phyloP scores from a whole-genome alignment of 257 asterid genomes.

The Primulina tabacum region DNA sequence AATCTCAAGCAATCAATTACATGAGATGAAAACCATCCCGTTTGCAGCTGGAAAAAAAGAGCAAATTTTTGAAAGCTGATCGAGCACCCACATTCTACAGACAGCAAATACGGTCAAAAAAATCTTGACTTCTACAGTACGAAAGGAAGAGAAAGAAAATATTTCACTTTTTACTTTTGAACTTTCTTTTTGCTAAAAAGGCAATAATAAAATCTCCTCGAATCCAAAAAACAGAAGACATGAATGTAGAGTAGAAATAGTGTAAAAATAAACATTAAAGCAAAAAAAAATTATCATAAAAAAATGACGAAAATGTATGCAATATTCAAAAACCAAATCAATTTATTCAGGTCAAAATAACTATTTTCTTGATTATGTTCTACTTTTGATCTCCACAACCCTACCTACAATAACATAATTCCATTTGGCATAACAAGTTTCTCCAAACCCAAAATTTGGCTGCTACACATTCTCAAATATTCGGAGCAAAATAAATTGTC shows the following conservation, averaged over 20 bases:
- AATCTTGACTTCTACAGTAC: too few relatives aligned
- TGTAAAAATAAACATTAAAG: constrained; percentile 4
- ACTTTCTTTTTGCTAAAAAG: too few relatives aligned
- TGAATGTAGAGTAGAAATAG: neutral
- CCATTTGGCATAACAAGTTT: neutral
- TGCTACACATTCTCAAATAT: neutral
- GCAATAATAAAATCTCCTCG: too few relatives aligned
- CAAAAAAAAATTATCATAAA: neutral
- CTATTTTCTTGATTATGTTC: neutral
- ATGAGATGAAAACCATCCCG: constrained; percentile 81
- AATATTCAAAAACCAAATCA: neutral
- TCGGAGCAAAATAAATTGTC: neutral
- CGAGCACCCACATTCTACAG: neutral
- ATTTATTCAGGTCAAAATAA: neutral
- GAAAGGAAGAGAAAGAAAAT: too few relatives aligned
- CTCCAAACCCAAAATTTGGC: constrained; percentile 4
- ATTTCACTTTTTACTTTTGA: neutral
- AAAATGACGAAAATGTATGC: neutral
- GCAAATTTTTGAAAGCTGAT: constrained; percentile 15
- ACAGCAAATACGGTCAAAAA: too few relatives aligned
- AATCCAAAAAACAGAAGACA: neutral
- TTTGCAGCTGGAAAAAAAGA: constrained; percentile 47
- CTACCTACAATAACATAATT: neutral
- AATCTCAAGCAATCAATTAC: constrained; percentile 58
- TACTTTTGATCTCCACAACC: neutral